Percentiles rank a stretch among this genome's conserved stretches.
phyloP scores from a whole-genome alignment of 345 rosid species.

The Pistacia vera region DNA sequence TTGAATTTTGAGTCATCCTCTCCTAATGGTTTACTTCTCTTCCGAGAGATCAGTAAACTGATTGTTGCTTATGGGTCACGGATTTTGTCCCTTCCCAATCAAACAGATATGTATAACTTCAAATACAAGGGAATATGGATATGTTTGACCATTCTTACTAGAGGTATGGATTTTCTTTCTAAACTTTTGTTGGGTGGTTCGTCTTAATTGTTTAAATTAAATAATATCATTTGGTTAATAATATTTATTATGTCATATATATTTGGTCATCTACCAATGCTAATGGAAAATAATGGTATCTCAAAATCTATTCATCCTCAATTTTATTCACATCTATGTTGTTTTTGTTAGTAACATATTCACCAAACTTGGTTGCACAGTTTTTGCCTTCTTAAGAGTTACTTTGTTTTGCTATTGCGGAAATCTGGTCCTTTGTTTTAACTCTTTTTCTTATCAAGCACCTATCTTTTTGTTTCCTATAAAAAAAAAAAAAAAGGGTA shows the following conservation, averaged over 20 bases:
- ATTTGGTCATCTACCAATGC: neutral
- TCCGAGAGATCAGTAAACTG: constrained; percentile 42
- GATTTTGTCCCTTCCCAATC: constrained; percentile 40
- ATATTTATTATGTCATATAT: neutral
- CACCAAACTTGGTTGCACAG: no score
- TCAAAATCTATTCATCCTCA: neutral
- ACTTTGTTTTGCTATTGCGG: no score
- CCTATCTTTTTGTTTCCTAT: no score
- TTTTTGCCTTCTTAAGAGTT: no score
- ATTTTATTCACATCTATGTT: neutral
- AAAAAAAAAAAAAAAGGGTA: no score
- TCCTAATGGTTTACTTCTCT: constrained; percentile 44
- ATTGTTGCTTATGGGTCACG: constrained; percentile 44
- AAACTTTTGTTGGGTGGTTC: neutral
- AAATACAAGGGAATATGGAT: constrained; percentile 49
- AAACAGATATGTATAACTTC: constrained; percentile 37
- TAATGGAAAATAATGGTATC: neutral
- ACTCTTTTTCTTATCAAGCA: no score
- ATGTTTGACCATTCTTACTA: constrained; percentile 39
- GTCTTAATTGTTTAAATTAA: neutral
- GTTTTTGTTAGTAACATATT: no score
- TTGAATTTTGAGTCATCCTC: constrained; percentile 43
- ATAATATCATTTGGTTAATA: neutral
- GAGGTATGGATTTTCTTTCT: constrained; percentile 28
- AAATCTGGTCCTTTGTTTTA: no score